phyloP scores from a whole-genome alignment of 1,139 yeast genomes.

The Taphrina deformans region DNA sequence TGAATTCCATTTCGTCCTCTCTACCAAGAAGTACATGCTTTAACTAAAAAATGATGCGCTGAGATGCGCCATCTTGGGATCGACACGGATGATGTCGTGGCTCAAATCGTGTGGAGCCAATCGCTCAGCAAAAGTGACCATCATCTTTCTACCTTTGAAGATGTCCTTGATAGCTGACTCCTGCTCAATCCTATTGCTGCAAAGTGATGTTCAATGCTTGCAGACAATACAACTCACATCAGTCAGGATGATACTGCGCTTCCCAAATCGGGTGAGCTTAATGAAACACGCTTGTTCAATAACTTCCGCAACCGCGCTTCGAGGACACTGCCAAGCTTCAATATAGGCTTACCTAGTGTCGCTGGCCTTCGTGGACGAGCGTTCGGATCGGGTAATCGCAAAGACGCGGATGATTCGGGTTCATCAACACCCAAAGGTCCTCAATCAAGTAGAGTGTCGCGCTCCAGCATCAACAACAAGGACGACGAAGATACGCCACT shows the following conservation, averaged over 20 bases:
- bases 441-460: background rate
- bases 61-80: background rate
- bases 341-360: background rate
- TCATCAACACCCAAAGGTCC: background rate
- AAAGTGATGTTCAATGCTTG: background rate
- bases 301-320: slow-evolving; percentile 7
- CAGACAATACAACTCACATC: background rate
- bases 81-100: background rate
- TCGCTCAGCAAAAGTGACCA: background rate
- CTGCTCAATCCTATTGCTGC: background rate
- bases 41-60: too few relatives aligned
- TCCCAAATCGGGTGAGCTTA: background rate
- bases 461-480: background rate
- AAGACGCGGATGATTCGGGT: background rate
- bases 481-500: background rate
- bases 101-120: background rate
- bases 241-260: background rate
- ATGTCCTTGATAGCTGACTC: background rate
- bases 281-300: background rate
- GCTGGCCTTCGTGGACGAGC: background rate
- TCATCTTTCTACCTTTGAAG: background rate
- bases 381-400: background rate
- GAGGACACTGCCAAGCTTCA: slow-evolving; percentile 5
- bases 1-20: too few relatives aligned
- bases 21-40: too few relatives aligned